Percentiles rank a stretch among this genome's conserved stretches.
Conservation (phyloP, 1,284 basidiomycete genomes). For the Heliocybe sulcata region DNA sequence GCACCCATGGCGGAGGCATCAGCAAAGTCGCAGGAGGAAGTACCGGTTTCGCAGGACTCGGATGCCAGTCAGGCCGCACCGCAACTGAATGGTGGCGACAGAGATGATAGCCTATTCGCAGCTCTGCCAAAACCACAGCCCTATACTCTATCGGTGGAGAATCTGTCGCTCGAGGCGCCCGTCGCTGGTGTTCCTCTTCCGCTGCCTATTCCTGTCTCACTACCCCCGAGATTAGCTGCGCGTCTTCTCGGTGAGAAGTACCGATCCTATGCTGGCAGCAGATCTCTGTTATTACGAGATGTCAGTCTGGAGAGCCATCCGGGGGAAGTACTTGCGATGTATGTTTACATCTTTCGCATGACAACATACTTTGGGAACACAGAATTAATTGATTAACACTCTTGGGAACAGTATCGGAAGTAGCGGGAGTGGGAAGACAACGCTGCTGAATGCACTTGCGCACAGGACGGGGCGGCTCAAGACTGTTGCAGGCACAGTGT, state of each 20-base stretch:
- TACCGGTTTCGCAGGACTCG: neutral
- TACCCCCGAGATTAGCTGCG: neutral
- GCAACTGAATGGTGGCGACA: neutral
- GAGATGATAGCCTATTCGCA: neutral
- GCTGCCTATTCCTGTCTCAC: neutral
- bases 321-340: neutral
- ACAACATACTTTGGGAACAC: neutral
- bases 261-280: neutral
- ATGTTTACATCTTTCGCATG: neutral
- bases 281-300: neutral
- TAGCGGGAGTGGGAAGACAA: slow-evolving; percentile 4
- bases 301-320: neutral
- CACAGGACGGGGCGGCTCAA: neutral
- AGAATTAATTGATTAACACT: too few species aligned
- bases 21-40: neutral
- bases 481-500: neutral
- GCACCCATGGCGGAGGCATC: neutral
- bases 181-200: neutral
- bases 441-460: slow-evolving; percentile 3
- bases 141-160: neutral
- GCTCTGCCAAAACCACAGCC: neutral
- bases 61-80: neutral
- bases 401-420: neutral
- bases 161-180: neutral
- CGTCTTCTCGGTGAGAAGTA: neutral